These are phyloP conservation scores for Quercus phellos DNA, from an alignment of 331 rosid species.

Conservation along the genomic window DNA sequence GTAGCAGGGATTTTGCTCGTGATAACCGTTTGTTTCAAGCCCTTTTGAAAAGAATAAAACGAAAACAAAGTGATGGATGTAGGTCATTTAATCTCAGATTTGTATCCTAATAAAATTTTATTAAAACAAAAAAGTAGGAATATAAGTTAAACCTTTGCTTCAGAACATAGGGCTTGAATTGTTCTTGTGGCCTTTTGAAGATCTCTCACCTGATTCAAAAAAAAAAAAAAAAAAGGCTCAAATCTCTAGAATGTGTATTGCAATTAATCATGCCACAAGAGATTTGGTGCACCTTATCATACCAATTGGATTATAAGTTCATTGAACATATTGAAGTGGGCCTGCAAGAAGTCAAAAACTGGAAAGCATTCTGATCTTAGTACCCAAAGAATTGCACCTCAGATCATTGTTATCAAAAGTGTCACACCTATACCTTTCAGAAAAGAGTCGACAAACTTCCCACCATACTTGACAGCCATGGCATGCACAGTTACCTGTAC, in stretches of 20 bases:
- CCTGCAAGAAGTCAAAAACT: constrained; percentile 40
- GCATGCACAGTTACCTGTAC: constrained; percentile 34
- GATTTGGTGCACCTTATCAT: constrained; percentile 2
- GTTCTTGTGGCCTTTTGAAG: constrained; percentile 45
- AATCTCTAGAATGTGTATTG: background rate
- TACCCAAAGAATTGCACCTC: background rate
- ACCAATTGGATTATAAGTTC: constrained; percentile 34
- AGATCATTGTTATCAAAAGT: background rate
- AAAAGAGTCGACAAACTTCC: constrained; percentile 36
- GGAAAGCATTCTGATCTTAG: constrained; percentile 7
- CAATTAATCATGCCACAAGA: background rate
- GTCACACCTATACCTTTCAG: constrained; percentile 29
- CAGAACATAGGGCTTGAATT: constrained; percentile 41
- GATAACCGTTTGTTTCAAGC: constrained; percentile 32
- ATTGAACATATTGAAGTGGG: constrained; percentile 26
- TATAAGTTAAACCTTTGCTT: constrained; percentile 31
- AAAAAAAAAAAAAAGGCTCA: background rate
- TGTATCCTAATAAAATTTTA: background rate
- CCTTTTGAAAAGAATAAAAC: constrained; percentile 13
- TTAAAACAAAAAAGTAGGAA: background rate
- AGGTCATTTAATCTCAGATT: background rate
- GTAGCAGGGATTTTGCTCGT: constrained; percentile 42
- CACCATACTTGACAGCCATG: constrained; percentile 42
- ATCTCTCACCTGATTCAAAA: constrained; percentile 25
- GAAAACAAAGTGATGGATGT: background rate